Base-by-base conservation (phyloP, 805 yeast species). In the Pichia ethanolica region DNA sequence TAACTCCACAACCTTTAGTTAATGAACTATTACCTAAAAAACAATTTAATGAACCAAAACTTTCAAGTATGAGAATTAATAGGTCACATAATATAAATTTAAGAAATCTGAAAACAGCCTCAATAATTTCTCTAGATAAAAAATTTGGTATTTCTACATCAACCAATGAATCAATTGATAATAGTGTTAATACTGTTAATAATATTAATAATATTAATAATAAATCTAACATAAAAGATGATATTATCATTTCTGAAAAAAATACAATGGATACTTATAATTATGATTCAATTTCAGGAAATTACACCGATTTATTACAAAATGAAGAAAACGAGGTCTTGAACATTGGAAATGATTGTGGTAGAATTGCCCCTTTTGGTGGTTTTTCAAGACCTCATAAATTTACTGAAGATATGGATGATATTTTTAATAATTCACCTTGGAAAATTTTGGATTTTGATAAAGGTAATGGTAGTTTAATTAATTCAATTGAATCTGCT, bases 401-500 rank as follows among this genome's bases (percentile, higher is more conserved):
- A 28, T 68, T 74, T n/a, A 65, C 81, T 25, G 53, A 63, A 11
- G 61, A 67, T 45, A 69, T 71, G 37, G 60, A 67, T n/a, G 73
- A 72, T 49, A 65, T 79, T 13, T 80, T 79, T 61, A 77, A 74
- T 43, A 68, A 70, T 11, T 81, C 88, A 6, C 85, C 87, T 5
- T 89, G 96, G 95, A 70, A 73, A 39, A 79, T 90, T 30, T 83
- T 80, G 2, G 76, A 76, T n/a, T 78, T 81, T 39, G 73, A 68
- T 7, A 81, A 81, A 55, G 96, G 97, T 7, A 93, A 93, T 61
- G 95, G 90, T 34, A 93, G 96, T 8, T 74, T 93, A 59, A 78
- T 79, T 53, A 91, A 93, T 56, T 97, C 98, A 0, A 78, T 93
- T 13, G 74, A 77, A 44, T 69, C 83, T 7, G 84, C 91, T 0